Conservation (phyloP, 2,329 filamentous ascomycete genomes). For the Colletotrichum cuscutae region DNA sequence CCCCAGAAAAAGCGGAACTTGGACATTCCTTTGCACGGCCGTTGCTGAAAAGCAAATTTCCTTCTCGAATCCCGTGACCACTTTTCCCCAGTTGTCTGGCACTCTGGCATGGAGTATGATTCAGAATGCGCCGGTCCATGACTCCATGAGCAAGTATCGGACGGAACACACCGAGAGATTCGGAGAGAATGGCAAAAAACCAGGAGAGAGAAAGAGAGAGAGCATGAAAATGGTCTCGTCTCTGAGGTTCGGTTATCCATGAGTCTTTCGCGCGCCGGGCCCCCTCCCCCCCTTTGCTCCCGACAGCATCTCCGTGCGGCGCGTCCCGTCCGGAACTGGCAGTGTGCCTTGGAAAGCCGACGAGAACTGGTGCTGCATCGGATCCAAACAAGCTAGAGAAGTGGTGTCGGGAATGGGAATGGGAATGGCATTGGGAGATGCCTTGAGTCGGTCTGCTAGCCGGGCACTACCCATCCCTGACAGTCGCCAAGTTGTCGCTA, state of each 20-base stretch:
- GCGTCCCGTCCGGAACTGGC: conserved; percentile 32
- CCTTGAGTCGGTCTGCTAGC: conserved; percentile 22
- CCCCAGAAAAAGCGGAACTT: conserved; percentile 30
- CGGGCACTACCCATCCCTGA: conserved; percentile 28
- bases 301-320: conserved; percentile 26
- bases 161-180: not conserved
- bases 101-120: conserved; percentile 22
- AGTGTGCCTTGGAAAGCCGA: conserved; percentile 20
- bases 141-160: not conserved
- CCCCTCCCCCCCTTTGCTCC: conserved; percentile 4
- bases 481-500: not conserved
- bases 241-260: conserved; percentile 16
- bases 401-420: conserved; percentile 18
- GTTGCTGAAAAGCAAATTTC: conserved; percentile 27
- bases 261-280: not conserved
- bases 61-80: conserved; percentile 29
- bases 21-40: conserved; percentile 26
- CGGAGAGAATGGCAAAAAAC: not conserved
- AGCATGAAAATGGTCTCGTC: not conserved
- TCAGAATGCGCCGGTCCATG: conserved; percentile 10
- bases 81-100: conserved; percentile 2
- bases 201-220: not conserved
- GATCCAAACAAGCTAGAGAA: not conserved
- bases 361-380: conserved; percentile 6
- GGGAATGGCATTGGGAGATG: not conserved